These are phyloP conservation scores for Hamamelis virginiana DNA, from an alignment of 164 flowering plant species.

Conservation along the genomic window DNA sequence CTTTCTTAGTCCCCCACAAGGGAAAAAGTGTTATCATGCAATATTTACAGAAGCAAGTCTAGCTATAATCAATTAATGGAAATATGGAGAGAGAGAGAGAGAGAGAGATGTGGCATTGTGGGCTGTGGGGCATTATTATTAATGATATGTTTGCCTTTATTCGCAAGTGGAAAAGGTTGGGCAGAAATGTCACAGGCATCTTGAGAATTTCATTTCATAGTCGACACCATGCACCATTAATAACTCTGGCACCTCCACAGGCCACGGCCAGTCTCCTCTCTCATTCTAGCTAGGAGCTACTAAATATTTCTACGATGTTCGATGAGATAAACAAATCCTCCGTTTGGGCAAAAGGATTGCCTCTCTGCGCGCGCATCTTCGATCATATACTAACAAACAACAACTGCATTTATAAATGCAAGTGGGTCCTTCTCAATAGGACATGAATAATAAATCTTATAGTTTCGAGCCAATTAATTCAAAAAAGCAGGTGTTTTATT, in stretches of 20 bases:
- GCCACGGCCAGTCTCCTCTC: background rate
- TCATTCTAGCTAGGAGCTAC: too few relatives aligned
- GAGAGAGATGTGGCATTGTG: too few relatives aligned
- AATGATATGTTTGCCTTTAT: background rate
- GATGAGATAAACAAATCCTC: too few relatives aligned
- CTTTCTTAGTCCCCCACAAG: too few relatives aligned
- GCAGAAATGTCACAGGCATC: background rate
- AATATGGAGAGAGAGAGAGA: too few relatives aligned
- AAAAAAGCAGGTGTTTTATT: background rate
- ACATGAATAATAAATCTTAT: background rate
- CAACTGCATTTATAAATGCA: background rate
- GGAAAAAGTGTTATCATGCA: too few relatives aligned
- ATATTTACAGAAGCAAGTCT: too few relatives aligned
- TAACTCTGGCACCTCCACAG: too few relatives aligned
- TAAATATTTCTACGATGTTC: too few relatives aligned
- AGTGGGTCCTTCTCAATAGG: background rate
- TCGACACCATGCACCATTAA: too few relatives aligned
- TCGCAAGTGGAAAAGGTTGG: constrained; percentile 4
- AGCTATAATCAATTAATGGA: too few relatives aligned
- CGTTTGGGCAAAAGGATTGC: background rate
- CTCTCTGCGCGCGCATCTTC: background rate
- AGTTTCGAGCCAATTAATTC: background rate
- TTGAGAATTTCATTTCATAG: background rate
- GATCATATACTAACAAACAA: background rate
- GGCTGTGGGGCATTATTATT: too few relatives aligned